A percentile compares a stretch with the other conserved stretches of the same genome.
Conservation (phyloP, 805 yeast genomes). For the Yarrowia osloensis region DNA sequence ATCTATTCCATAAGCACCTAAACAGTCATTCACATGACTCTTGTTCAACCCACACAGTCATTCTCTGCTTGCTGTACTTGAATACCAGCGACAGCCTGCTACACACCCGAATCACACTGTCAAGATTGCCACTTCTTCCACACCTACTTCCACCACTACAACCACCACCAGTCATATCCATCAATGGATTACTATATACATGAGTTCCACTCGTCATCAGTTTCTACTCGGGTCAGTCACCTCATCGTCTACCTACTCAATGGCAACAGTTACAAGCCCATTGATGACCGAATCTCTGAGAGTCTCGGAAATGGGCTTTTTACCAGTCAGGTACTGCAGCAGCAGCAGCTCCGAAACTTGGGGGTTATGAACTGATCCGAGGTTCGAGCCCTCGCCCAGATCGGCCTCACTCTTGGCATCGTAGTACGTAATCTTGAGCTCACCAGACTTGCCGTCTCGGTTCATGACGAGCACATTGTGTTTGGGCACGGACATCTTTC, state of each 20-base stretch:
- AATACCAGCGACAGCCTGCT: too few relatives aligned
- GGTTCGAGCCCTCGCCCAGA: conserved; percentile 34
- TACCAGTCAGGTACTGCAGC: conserved; percentile 73
- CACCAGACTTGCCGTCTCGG: conserved; percentile 50
- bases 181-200: conserved; percentile 19
- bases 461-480: conserved; percentile 68
- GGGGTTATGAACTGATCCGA: conserved; percentile 68
- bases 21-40: too few relatives aligned
- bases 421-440: conserved; percentile 49
- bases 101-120: too few relatives aligned
- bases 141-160: too few relatives aligned
- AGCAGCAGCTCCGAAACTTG: conserved; percentile 66
- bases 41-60: too few relatives aligned
- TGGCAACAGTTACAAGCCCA: conserved; percentile 39
- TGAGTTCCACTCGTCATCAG: neutral
- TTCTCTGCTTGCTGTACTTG: too few relatives aligned
- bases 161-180: too few relatives aligned
- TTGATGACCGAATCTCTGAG: conserved; percentile 51
- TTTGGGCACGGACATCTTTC: conserved; percentile 73
- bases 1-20: too few relatives aligned
- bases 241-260: neutral
- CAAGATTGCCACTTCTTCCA: too few relatives aligned
- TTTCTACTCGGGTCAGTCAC: too few relatives aligned
- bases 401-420: conserved; percentile 44
- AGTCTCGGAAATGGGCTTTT: conserved; percentile 61